Conservation (phyloP, 768 basidiomycete species). For the Boletellus ananiceps region DNA sequence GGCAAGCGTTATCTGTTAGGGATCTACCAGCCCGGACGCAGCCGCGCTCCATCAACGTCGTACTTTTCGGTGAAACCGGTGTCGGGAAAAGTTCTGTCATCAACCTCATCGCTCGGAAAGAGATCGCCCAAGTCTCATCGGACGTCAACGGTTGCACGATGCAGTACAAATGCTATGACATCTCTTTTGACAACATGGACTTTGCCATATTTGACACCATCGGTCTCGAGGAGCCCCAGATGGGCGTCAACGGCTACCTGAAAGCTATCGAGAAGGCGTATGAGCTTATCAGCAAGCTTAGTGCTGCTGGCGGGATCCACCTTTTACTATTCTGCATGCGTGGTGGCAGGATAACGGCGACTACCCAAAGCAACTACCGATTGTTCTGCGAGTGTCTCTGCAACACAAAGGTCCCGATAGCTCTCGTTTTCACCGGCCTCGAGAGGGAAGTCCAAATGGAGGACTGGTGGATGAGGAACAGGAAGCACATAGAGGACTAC, state of each 20-base stretch:
- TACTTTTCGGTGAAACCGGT: constrained; percentile 41
- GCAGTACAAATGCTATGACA: constrained; percentile 23
- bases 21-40: background rate
- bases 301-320: constrained; percentile 32
- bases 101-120: constrained; percentile 26
- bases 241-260: constrained; percentile 26
- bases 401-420: constrained; percentile 32
- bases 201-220: constrained; percentile 33
- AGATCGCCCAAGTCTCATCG: constrained; percentile 24
- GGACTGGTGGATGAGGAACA: constrained; percentile 33
- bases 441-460: constrained; percentile 33
- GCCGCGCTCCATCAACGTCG: constrained; percentile 27
- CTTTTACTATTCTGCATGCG: constrained; percentile 42
- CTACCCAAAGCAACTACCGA: constrained; percentile 35
- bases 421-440: constrained; percentile 40
- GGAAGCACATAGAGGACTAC: constrained; percentile 15
- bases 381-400: constrained; percentile 41
- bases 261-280: constrained; percentile 28
- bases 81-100: constrained; percentile 31
- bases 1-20: background rate
- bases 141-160: constrained; percentile 36
- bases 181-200: constrained; percentile 16
- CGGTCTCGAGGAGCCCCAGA: constrained; percentile 32
- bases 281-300: constrained; percentile 31
- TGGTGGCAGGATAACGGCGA: constrained; percentile 34